These are phyloP conservation scores for Mucor irregularis DNA, from an alignment of 371 early-diverging fungal genomes.

Conservation along the genomic window DNA sequence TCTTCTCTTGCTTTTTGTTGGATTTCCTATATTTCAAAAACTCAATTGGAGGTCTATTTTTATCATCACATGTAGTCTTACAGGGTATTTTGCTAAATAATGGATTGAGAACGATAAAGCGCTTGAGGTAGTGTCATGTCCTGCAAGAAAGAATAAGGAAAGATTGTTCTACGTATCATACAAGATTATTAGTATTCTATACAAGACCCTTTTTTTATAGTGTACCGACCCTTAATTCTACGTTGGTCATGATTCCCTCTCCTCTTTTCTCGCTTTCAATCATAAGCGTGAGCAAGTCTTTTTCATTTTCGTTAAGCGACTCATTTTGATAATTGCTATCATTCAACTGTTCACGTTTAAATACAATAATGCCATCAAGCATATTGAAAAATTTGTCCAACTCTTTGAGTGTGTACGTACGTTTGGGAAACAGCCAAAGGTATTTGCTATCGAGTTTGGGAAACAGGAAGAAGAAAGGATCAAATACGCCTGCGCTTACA, in stretches of 20 bases:
- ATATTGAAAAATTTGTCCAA: conserved; percentile 14
- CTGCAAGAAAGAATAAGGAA: conserved; percentile 28
- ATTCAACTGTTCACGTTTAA: conserved; percentile 1
- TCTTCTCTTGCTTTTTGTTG: conserved; percentile 21
- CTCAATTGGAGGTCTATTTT: neutral
- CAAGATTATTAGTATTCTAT: no score
- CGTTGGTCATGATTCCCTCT: conserved; percentile 18
- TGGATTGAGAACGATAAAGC: conserved; percentile 16
- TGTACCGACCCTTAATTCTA: conserved; percentile 18
- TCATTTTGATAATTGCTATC: conserved; percentile 2
- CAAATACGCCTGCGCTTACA: conserved; percentile 4
- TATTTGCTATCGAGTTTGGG: conserved; percentile 18
- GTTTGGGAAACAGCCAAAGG: conserved; percentile 21
- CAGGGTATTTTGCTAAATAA: conserved; percentile 17
- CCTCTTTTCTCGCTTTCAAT: conserved; percentile 30
- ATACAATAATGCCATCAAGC: neutral
- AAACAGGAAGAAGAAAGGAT: conserved; percentile 25
- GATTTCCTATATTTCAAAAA: conserved; percentile 7
- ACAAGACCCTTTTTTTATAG: no score
- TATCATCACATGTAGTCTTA: conserved; percentile 33
- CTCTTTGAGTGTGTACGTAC: conserved; percentile 31
- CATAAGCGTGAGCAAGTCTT: conserved; percentile 37
- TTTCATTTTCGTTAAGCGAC: conserved; percentile 36
- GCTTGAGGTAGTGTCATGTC: conserved; percentile 23
- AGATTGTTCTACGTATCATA: conserved; percentile 25